Base-by-base conservation (phyloP, 768 basidiomycete genomes). In the Pleurotus tuoliensis region DNA sequence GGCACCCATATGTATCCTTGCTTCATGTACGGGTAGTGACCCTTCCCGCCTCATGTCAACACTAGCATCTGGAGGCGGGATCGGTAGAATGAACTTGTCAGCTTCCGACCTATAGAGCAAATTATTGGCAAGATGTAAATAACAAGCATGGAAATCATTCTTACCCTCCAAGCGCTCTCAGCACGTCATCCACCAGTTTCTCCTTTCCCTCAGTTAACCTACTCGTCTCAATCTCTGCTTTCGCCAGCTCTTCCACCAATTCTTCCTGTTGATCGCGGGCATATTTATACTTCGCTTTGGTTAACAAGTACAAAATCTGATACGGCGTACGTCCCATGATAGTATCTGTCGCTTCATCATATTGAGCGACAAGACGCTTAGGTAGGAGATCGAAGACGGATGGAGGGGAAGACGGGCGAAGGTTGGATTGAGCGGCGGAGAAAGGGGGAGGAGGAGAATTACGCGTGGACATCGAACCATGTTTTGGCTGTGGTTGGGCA, bases 271-370 rank as follows among this genome's bases (percentile, higher is more conserved):
- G 84, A 56, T 87, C 80, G 27, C 86, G 59, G 12, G 82, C 84
- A 64, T 86, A 88, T 49, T 74, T 75, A 67, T 87, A 79, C 64
- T 92, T 93, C 5, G 94, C 92, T 65, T 94, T 90, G 76, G 81
- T 78, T 58, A 72, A 78, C 60, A 72, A 75, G 67, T 94, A 95
- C 76, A 83, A 84, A 37, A 84, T 82, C 74, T 87, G 83, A 27
- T 76, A 72, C 0, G 82, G 86, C n/a, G 84, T 72, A n/a, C 87
- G 80, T 1, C 88, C 90, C 63, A 82, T 67, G 3, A 91, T 80
- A n/a, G 82, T 70, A 1, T 84, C 83, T 0, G 86, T 89, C 13
- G 71, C 68, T 0, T 83, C 80, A 62, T 84, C 81, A 58, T 76
- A 73, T 24, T 80, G 76, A 4, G 71, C 70, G 18, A 71, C 63